Evolutionary conservation across 306 rosid genomes (phyloP), one percentile per base, ranked within the genome.

Genomic region (Ceratonia siliqua): DNA sequence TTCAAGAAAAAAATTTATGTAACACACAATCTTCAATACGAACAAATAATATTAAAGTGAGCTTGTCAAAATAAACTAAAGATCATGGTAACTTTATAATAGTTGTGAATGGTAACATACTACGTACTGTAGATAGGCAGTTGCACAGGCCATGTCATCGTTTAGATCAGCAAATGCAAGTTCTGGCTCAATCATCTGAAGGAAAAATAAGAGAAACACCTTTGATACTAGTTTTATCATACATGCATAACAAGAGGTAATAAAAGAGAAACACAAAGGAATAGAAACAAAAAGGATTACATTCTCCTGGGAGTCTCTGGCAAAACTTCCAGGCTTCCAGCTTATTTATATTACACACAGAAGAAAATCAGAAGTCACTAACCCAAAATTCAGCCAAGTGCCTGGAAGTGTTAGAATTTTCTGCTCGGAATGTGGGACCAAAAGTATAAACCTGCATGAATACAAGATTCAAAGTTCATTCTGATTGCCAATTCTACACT

Each of bases 351-450:
- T 27, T 21, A 42, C 70, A 57, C 30, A 39, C 21, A 30, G 6
- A 50, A 33, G 28, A 65, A 48, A 81, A 74, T 68, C 18, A 74
- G 41, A 78, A 74, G 42, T 32, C 48, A 81, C 81, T 59, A 71
- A 94, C 98, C 98, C 98, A 94, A 81, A 94, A 94, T 73, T 94
- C 98, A 75, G 98, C 98, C 76, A 91, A 84, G 85, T 94, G 98
- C 79, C 97, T 85, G 21, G 98, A 91, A 62, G 98, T 94, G 87
- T 94, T 84, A 49, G 98, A 94, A 81, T 94, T 94, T 81, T 94
- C 98, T 32, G 98, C 98, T 41, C 98, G 83, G 63, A 94, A 94
- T 46, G 97, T 94, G 73, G 98, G 98, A 61, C 98, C 98, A 80
- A 94, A 94, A 62, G 97, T 91, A 86, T 94, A 94, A 18, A 94